Evolutionary conservation across 1,139 yeast genomes (phyloP).

Genomic region (Debaryomyces singareniensis): DNA sequence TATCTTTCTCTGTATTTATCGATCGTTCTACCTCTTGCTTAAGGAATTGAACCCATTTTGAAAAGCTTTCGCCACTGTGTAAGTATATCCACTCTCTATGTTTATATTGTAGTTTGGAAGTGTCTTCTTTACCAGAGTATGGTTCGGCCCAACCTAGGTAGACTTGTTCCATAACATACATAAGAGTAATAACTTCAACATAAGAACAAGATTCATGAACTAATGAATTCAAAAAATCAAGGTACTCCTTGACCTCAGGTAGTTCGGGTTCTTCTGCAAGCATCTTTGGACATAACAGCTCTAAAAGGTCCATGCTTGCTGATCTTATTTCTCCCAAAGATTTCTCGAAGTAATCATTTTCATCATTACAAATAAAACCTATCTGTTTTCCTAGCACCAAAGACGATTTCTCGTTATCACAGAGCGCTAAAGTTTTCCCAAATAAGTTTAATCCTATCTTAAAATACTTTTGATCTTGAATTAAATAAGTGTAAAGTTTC

Average conservation of each 20-base stretch:
- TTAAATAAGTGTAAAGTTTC: conserved; percentile 36
- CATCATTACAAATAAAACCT: conserved; percentile 44
- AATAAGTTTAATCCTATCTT: conserved; percentile 35
- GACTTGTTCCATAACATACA: conserved; percentile 44
- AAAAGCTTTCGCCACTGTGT: conserved; percentile 42
- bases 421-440: conserved; percentile 38
- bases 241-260: conserved; percentile 32
- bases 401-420: conserved; percentile 32
- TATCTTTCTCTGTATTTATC: conserved; percentile 9
- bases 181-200: conserved; percentile 37
- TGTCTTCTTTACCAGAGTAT: conserved; percentile 11
- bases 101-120: conserved; percentile 32
- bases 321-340: conserved; percentile 24
- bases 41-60: conserved; percentile 41
- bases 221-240: conserved; percentile 26
- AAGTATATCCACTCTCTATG: conserved; percentile 46
- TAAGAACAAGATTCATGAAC: conserved; percentile 25
- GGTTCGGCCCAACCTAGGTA: conserved; percentile 48
- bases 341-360: conserved; percentile 40
- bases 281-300: conserved; percentile 15
- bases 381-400: conserved; percentile 42
- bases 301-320: conserved; percentile 9
- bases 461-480: conserved; percentile 46
- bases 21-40: conserved; percentile 38
- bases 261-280: conserved; percentile 9